Evolutionary conservation across 148 eudicot genomes (phyloP), one percentile per base, ranked within the genome.

Genomic region (Heliosperma pusillum): DNA sequence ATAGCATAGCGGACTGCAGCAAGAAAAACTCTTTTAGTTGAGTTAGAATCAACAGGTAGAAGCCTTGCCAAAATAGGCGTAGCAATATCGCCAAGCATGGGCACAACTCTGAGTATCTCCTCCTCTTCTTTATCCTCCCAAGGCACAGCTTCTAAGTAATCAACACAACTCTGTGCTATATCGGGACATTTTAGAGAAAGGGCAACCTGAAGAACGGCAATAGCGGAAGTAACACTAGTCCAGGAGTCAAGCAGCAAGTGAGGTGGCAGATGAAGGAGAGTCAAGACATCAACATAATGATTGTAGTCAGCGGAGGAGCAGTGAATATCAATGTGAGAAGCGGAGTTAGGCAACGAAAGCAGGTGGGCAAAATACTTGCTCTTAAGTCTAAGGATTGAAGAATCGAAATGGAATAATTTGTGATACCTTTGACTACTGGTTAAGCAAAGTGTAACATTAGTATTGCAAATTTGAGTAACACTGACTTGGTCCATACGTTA

Each of bases 121-220:
- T 89, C 90, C 79, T 91, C 97, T 80, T 89, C 93, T 59, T 82
- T 84, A 29, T 91, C 91, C 40, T 86, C 90, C 97, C 93, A 88
- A 76, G 91, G 93, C 56, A 74, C 83, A 68, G 93, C 97, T 80
- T 91, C 97, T 66, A 91, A 78, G 83, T 89, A 91, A 63, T 81
- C 77, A 30, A 91, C 64, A 76, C 97, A 89, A 73, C 89, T 84
- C 26, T 80, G 61, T 5, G 84, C 76, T 21, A 89, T 47, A 55
- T 83, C 88, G 59, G 86, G 87, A 75, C 91, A 89, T 24, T 53
- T 78, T 21, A 89, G 79, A 27, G 77, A 63, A 52, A 80, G 66
- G 17, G 97, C 87, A 74, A 84, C 88, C 76, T 86, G 88, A 70
- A 91, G 93, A 77, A 85, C 76, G n/a, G 88, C 89, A 74, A 88